Evolutionary conservation across 768 basidiomycete species (phyloP), one percentile per base, ranked within the genome.

Genomic region (Russula virescens): DNA sequence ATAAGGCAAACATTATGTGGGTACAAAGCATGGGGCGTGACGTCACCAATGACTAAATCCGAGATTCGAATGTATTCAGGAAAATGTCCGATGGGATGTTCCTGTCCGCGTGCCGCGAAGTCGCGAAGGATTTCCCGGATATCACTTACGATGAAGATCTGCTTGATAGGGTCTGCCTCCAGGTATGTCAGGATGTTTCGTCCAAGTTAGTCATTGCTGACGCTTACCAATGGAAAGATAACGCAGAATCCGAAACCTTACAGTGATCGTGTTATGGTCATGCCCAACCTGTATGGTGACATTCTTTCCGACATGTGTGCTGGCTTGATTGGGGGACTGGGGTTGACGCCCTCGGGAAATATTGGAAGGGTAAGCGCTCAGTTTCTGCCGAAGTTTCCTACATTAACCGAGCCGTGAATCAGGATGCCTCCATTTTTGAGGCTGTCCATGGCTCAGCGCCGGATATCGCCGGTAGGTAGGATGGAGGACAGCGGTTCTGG

Each of bases 61-160:
- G 38, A 38, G 38, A 48, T 26, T 31, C 55, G 28, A 1, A 8
- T 47, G n/a, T 52, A 21, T 55, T 31, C 71, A 97, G 94, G 94
- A 98, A 98, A 87, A 94, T 98, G 90, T 98, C 96, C 21, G 97
- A 99, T 74, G 97, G 97, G 64, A 97, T 98, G 94, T 99, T 99
- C 83, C 79, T 99, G 75, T 89, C 92, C 45, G 97, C 97, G 25
- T 98, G 97, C 76, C 88, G 97, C 59, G 88, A 93, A 68, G 92
- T 99, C 45, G 88, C 96, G 6, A 94, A 96, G 73, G 94, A 93
- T 60, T 99, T 88, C 82, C 97, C 97, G 21, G 85, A 88, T 63
- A 84, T 99, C 70, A 79, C 83, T 46, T 99, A 98, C 73, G 94
- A 98, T 72, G 97, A 99, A 74, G 97, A 99, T 74, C 82, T 99